These are phyloP conservation scores for Neurospora sp. DNA, from an alignment of 495 filamentous ascomycete genomes.

Conservation along the genomic window DNA sequence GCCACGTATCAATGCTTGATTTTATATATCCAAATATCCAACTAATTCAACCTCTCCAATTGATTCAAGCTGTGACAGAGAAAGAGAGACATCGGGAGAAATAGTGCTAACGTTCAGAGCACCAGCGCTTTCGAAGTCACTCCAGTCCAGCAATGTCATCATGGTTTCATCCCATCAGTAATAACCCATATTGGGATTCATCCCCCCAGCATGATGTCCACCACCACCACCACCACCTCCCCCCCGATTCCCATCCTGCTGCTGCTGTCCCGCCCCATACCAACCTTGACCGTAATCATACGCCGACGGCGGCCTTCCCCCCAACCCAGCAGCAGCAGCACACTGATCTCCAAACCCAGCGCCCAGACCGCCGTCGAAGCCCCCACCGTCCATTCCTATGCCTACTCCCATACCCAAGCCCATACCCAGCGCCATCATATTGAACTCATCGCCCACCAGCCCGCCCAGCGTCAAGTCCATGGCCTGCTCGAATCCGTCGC, in stretches of 20 bases:
- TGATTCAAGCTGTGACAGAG: neutral
- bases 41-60: neutral
- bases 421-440: conserved; percentile 5
- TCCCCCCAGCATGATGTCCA: neutral
- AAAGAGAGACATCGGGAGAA: neutral
- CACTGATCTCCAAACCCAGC: neutral
- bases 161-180: neutral
- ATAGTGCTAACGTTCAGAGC: neutral
- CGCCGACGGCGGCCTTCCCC: neutral
- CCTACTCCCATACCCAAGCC: conserved; percentile 18
- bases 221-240: neutral
- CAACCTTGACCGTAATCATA: neutral
- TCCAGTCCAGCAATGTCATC: neutral
- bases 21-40: neutral
- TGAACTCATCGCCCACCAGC: conserved; percentile 13
- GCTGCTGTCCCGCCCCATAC: neutral
- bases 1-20: neutral
- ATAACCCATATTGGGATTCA: neutral
- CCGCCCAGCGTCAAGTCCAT: conserved; percentile 41
- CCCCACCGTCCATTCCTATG: neutral
- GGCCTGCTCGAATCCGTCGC: conserved; percentile 39
- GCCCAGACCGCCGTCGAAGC: neutral
- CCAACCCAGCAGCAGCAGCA: neutral
- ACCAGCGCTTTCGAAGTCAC: neutral
- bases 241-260: neutral